Evolutionary conservation across 495 filamentous ascomycete genomes (phyloP).

Genomic region (Penicillium taxi): DNA sequence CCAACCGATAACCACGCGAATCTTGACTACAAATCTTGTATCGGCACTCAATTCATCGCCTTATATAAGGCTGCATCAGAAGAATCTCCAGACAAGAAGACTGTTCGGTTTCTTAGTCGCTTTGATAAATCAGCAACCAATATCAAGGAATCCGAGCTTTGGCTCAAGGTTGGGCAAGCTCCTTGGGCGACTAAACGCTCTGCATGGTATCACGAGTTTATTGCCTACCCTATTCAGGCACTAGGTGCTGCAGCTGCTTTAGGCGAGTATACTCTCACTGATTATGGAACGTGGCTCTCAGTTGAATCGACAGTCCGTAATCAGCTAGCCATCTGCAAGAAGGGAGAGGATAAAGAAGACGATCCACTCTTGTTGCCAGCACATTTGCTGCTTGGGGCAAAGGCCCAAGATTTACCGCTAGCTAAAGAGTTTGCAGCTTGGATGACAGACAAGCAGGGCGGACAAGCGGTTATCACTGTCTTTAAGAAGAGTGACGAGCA

Average conservation of each 20-base stretch:
- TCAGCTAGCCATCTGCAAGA: constrained; percentile 27
- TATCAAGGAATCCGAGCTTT: constrained; percentile 40
- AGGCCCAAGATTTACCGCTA: too few species aligned
- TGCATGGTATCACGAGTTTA: constrained; percentile 40
- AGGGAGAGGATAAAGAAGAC: constrained; percentile 22
- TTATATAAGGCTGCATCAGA: too few species aligned
- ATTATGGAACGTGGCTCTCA: constrained; percentile 33
- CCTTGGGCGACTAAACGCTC: constrained; percentile 36
- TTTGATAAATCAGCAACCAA: constrained; percentile 42
- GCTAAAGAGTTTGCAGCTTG: too few species aligned
- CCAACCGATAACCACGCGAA: constrained; percentile 27
- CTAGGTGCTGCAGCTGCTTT: constrained; percentile 27
- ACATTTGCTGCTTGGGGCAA: too few species aligned
- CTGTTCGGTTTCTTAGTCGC: constrained; percentile 31
- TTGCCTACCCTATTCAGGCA: constrained; percentile 36
- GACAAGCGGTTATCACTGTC: too few species aligned
- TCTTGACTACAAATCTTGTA: too few species aligned
- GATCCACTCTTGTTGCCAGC: constrained; percentile 33
- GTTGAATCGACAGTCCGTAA: constrained; percentile 17
- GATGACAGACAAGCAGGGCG: too few species aligned
- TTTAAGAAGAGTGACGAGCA: too few species aligned
- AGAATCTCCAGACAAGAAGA: constrained; percentile 9
- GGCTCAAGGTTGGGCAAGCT: constrained; percentile 37
- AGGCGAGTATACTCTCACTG: constrained; percentile 37
- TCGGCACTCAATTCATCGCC: too few species aligned